A percentile compares a stretch with the other conserved stretches of the same genome.
phyloP scores from a whole-genome alignment of 1,139 yeast species.

The Blastobotrys elegans region DNA sequence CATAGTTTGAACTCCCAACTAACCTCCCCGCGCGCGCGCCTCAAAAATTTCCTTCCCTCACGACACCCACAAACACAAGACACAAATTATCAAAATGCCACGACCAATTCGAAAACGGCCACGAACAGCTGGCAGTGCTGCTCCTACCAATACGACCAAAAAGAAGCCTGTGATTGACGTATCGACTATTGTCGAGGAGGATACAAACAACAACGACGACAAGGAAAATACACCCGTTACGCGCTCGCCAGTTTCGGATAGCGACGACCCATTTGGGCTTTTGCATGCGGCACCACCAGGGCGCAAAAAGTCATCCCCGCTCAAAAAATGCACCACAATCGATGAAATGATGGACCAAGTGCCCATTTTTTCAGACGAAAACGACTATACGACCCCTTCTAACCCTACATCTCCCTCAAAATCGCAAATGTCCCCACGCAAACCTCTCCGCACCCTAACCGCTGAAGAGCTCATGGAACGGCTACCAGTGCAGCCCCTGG shows the following conservation, averaged over 20 bases:
- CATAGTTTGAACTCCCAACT: too few relatives aligned
- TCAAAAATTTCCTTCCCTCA: too few relatives aligned
- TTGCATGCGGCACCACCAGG: constrained; percentile 1
- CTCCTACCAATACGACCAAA: background rate
- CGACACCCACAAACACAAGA: background rate
- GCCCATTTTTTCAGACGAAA: constrained; percentile 9
- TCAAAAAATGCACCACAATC: background rate
- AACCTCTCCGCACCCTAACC: constrained; percentile 6
- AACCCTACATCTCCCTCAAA: constrained; percentile 1
- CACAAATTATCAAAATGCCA: constrained; percentile 7
- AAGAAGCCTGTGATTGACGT: background rate
- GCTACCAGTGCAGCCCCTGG: constrained; percentile 11
- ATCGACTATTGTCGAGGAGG: constrained; percentile 16
- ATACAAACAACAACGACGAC: constrained; percentile 1
- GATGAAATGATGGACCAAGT: constrained; percentile 11
- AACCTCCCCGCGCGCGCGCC: too few relatives aligned
- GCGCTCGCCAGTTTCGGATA: background rate
- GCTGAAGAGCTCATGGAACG: constrained; percentile 12
- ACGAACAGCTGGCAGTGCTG: background rate
- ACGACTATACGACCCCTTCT: constrained; percentile 4
- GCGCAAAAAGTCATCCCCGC: background rate
- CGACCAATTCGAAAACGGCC: constrained; percentile 14
- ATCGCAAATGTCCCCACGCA: constrained; percentile 9
- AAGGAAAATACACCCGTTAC: background rate
- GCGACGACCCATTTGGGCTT: constrained; percentile 15